Evolutionary conservation across 768 basidiomycete genomes (phyloP).

Genomic region (Pisolithus orientalis): DNA sequence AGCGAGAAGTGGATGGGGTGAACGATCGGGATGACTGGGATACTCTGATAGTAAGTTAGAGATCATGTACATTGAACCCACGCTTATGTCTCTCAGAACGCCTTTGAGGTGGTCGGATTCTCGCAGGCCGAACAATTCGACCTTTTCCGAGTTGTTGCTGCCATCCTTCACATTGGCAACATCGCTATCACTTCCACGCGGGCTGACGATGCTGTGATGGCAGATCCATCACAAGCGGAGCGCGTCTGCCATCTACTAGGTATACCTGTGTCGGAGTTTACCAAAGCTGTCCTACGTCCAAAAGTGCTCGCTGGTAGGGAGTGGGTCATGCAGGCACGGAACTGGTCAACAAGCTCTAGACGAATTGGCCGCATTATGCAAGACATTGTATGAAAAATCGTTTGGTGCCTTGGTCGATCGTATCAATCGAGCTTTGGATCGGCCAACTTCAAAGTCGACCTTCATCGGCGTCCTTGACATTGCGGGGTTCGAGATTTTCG

Average conservation of each 20-base stretch:
- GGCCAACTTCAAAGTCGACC: slow-evolving; percentile 84
- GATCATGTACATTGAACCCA: not conserved
- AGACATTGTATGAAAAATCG: slow-evolving; percentile 95
- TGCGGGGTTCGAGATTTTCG: slow-evolving; percentile 97
- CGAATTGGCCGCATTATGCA: slow-evolving; percentile 86
- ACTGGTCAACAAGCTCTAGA: slow-evolving; percentile 89
- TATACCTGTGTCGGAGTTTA: slow-evolving; percentile 81
- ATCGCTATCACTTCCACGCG: slow-evolving; percentile 75
- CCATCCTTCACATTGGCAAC: slow-evolving; percentile 94
- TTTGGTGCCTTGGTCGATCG: slow-evolving; percentile 92
- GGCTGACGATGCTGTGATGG: slow-evolving; percentile 73
- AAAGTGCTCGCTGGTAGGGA: slow-evolving; percentile 91
- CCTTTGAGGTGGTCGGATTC: slow-evolving; percentile 89
- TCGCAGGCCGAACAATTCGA: slow-evolving; percentile 78
- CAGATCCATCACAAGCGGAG: slow-evolving; percentile 79
- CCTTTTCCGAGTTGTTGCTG: slow-evolving; percentile 89
- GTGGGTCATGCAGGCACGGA: slow-evolving; percentile 93
- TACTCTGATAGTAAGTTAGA: slow-evolving; percentile 51
- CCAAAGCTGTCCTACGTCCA: slow-evolving; percentile 81
- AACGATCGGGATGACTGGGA: slow-evolving; percentile 90
- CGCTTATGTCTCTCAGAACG: slow-evolving; percentile 42
- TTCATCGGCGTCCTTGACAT: slow-evolving; percentile 99
- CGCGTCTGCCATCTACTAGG: slow-evolving; percentile 89
- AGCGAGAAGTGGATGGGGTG: slow-evolving; percentile 91
- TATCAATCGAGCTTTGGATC: slow-evolving; percentile 90